Percentiles rank a stretch among this genome's conserved stretches.
Conservation (phyloP, 768 basidiomycete genomes). For the Candolleomyces aberdarensis region DNA sequence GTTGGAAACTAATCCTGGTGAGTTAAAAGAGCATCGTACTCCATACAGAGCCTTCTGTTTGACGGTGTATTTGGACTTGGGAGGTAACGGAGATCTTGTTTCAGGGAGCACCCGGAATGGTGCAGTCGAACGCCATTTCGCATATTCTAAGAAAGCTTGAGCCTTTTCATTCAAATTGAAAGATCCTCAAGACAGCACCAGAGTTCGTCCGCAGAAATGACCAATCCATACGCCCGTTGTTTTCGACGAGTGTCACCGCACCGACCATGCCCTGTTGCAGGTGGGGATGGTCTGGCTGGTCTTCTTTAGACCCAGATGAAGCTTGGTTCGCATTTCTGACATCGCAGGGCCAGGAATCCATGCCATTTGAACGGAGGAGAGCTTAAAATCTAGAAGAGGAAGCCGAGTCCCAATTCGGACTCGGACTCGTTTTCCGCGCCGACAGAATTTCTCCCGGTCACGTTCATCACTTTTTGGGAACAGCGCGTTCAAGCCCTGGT, state of each 20-base stretch:
- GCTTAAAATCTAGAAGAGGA: neutral
- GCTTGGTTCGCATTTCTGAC: constrained; percentile 28
- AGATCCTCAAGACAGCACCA: constrained; percentile 16
- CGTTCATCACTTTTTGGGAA: constrained; percentile 1
- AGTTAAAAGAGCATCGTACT: constrained; percentile 34
- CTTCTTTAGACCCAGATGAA: constrained; percentile 23
- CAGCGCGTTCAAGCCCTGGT: constrained; percentile 8
- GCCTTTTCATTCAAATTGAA: neutral
- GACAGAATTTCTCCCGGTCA: neutral
- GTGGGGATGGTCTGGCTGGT: constrained; percentile 42
- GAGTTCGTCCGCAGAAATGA: constrained; percentile 24
- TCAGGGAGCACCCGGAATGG: constrained; percentile 53
- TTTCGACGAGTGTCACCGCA: constrained; percentile 51
- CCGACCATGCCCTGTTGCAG: constrained; percentile 56
- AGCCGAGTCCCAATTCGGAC: neutral
- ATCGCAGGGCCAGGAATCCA: constrained; percentile 72
- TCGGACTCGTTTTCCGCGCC: neutral
- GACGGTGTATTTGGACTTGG: constrained; percentile 28
- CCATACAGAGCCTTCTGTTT: constrained; percentile 63
- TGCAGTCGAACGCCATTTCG: constrained; percentile 7
- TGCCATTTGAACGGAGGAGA: constrained; percentile 50
- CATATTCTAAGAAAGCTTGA: neutral
- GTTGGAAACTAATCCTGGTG: neutral
- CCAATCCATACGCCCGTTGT: constrained; percentile 51
- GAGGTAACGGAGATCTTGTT: constrained; percentile 40